Conservation (phyloP, 768 basidiomycete genomes). For the Rhodotorula paludigena region DNA sequence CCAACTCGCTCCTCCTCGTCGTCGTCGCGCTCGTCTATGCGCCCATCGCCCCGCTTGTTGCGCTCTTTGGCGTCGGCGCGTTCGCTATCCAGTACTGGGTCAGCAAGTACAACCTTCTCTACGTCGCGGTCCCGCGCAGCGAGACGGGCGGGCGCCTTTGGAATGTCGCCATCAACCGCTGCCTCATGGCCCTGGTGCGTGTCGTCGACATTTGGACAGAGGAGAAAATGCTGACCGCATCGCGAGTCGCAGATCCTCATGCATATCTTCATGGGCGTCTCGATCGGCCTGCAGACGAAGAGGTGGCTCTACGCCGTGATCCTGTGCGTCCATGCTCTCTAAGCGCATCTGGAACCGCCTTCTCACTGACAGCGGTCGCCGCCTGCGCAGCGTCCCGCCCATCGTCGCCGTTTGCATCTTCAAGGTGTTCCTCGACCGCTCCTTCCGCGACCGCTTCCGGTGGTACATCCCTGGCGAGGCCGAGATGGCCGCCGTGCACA, state of each 20-base stretch:
- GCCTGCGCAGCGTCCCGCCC: constrained; percentile 68
- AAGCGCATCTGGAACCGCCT: no score
- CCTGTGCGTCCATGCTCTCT: constrained; percentile 6
- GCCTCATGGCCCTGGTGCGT: constrained; percentile 63
- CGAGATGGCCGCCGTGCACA: constrained; percentile 74
- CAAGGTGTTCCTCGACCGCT: constrained; percentile 74
- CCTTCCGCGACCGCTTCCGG: constrained; percentile 49
- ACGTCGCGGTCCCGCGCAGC: constrained; percentile 78
- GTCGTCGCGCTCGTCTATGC: constrained; percentile 79
- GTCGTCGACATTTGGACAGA: not conserved
- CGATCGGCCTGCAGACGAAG: constrained; percentile 14
- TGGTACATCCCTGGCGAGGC: constrained; percentile 70
- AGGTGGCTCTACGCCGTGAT: constrained; percentile 33
- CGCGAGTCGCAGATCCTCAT: constrained; percentile 19
- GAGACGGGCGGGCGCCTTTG: constrained; percentile 72
- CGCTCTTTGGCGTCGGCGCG: constrained; percentile 77
- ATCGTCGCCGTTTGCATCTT: constrained; percentile 70
- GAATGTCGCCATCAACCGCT: constrained; percentile 58
- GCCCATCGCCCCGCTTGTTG: constrained; percentile 85
- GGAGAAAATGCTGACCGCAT: not conserved
- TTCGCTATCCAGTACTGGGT: constrained; percentile 53
- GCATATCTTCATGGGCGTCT: constrained; percentile 29
- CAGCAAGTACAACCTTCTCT: constrained; percentile 92
- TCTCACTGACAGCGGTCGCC: no score
- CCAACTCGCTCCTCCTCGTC: constrained; percentile 52